Evolutionary conservation across 768 basidiomycete species (phyloP).

Genomic region (Serendipita sp.): DNA sequence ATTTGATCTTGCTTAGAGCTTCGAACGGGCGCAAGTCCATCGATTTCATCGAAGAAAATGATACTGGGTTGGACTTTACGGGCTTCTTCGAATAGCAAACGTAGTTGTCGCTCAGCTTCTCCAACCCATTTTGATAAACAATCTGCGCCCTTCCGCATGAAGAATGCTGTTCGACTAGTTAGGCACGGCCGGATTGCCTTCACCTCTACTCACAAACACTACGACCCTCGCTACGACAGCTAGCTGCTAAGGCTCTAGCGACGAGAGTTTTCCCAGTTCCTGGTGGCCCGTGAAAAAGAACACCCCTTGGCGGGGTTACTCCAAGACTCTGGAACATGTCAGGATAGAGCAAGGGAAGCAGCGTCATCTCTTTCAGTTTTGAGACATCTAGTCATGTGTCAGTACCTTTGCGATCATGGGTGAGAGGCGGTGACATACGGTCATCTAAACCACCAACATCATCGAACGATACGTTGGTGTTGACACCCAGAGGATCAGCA

Average conservation of each 20-base stretch:
- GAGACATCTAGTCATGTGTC: constrained; percentile 55
- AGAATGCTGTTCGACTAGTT: constrained; percentile 52
- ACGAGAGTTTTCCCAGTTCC: constrained; percentile 97
- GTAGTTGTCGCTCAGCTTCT: constrained; percentile 90
- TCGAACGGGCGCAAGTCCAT: constrained; percentile 92
- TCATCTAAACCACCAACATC: constrained; percentile 93
- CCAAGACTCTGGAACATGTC: constrained; percentile 91
- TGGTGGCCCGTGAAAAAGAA: constrained; percentile 94
- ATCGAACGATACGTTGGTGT: constrained; percentile 86
- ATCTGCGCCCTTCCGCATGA: constrained; percentile 99
- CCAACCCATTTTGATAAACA: constrained; percentile 98
- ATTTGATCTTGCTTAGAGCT: constrained; percentile 99
- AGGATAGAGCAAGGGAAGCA: constrained; percentile 86
- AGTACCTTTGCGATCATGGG: background rate
- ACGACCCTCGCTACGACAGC: constrained; percentile 70
- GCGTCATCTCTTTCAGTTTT: constrained; percentile 95
- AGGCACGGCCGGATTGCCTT: background rate
- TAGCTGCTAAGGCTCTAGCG: constrained; percentile 86
- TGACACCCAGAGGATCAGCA: constrained; percentile 88
- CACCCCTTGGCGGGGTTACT: constrained; percentile 89
- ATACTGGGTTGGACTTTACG: constrained; percentile 83
- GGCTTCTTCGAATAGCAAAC: constrained; percentile 92
- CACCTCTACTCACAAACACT: constrained; percentile 52
- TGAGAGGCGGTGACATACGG: constrained; percentile 34
- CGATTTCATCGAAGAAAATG: constrained; percentile 99